Conservation (phyloP, 345 rosid genomes). For the Viola odorata region DNA sequence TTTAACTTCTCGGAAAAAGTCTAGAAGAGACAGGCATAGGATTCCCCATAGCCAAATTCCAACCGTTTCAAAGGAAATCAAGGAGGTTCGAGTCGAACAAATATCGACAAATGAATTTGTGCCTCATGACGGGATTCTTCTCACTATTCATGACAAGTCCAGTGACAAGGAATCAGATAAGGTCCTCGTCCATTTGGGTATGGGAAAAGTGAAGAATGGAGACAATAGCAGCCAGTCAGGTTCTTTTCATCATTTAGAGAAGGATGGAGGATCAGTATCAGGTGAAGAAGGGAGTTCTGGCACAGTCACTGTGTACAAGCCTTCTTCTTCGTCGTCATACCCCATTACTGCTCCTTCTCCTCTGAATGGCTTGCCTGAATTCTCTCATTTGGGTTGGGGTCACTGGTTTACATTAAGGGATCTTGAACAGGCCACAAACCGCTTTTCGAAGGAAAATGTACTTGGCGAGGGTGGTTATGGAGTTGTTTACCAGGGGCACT, state of each 20-base stretch:
- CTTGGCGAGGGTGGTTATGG: slow-evolving; percentile 87
- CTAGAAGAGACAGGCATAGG: slow-evolving; percentile 46
- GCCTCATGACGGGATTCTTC: slow-evolving; percentile 65
- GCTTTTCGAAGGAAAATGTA: slow-evolving; percentile 66
- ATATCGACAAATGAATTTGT: slow-evolving; percentile 53
- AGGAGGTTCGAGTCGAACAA: slow-evolving; percentile 86
- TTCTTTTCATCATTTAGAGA: slow-evolving; percentile 49
- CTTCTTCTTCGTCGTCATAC: slow-evolving; percentile 51
- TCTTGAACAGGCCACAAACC: slow-evolving; percentile 67
- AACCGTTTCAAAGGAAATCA: slow-evolving; percentile 79
- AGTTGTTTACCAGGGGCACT: slow-evolving; percentile 58
- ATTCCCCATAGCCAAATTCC: slow-evolving; percentile 50
- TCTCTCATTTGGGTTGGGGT: slow-evolving; percentile 83
- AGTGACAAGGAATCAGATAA: slow-evolving; percentile 68
- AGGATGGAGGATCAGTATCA: slow-evolving; percentile 65
- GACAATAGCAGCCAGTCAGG: slow-evolving; percentile 51
- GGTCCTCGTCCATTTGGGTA: slow-evolving; percentile 73
- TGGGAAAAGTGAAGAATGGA: slow-evolving; percentile 60
- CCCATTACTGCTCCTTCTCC: slow-evolving; percentile 71
- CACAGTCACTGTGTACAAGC: slow-evolving; percentile 34
- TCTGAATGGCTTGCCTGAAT: slow-evolving; percentile 60
- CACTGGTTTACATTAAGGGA: slow-evolving; percentile 85
- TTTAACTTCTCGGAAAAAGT: slow-evolving; percentile 62
- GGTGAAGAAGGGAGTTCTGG: slow-evolving; percentile 68
- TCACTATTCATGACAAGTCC: slow-evolving; percentile 61